Evolutionary conservation across 768 basidiomycete genomes (phyloP), one percentile per base, ranked within the genome.

Genomic region (Terana coerulea): DNA sequence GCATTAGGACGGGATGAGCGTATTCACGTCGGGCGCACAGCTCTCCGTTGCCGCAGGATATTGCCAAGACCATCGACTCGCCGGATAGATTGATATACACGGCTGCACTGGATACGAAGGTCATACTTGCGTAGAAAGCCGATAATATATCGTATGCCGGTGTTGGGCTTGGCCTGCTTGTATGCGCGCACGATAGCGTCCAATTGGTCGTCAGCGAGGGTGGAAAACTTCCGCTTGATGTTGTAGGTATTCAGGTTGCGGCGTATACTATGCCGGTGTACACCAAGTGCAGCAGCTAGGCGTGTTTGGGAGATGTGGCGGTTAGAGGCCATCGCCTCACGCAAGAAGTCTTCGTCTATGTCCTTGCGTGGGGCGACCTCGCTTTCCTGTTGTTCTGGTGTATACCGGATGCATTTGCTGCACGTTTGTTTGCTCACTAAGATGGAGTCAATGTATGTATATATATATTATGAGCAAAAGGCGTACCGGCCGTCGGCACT

Each of bases 31-130:
- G 43, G n/a, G 15, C 34, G 26, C 25, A 59, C 55, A 1, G 51
- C 26, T 19, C 9, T 46, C 6, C 53, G 61, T 3, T 59, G 39
- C 7, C 65, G 55, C 7, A 66, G 35, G 1, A 64, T 61, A 12
- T 58, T 52, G 0, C 70, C 68, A 9, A 68, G 44, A 3, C 47
- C 43, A 59, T 73, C 70, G 9, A 73, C 66, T 5, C 64, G 44
- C 21, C 47, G 17, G 2, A 71, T 52, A 15, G 61, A 66, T 3
- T 64, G 61, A 17, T 48, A 44, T 1, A 71, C 61, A 2, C 65
- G 46, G 0, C 24, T 17, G 12, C 53, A 22, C 5, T 65, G 61
- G 5, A 73, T 33, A 47, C 66, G 59, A 8, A 69, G 33, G 0
- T 61, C 66, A 15, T 46, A 21, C 2, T 47, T 19, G 6, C 62